These are phyloP conservation scores for Neonectria faginata DNA, from an alignment of 2,329 filamentous ascomycete species.

Conservation along the genomic window DNA sequence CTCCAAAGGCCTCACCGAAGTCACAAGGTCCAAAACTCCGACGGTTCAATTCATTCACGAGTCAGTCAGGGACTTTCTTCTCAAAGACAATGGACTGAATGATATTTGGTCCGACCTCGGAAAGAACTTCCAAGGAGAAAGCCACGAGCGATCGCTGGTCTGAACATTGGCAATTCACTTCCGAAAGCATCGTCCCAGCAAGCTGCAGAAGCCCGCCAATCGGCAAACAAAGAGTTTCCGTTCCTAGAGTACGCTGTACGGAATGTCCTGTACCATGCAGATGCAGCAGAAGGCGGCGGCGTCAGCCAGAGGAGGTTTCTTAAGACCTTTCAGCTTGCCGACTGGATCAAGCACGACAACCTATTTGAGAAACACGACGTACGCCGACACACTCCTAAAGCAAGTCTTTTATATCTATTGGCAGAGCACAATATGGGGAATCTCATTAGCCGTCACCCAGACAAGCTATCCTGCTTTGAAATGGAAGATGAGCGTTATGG, in stretches of 20 bases:
- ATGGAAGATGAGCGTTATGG: slow-evolving; percentile 16
- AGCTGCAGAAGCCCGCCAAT: not conserved
- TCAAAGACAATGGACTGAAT: slow-evolving; percentile 50
- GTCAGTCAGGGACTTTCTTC: slow-evolving; percentile 61
- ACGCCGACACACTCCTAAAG: not conserved
- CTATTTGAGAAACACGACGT: not conserved
- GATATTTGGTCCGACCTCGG: slow-evolving; percentile 34
- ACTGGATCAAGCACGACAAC: slow-evolving; percentile 6
- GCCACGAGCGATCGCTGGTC: slow-evolving; percentile 10
- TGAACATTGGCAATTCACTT: not conserved
- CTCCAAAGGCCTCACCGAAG: slow-evolving; percentile 64
- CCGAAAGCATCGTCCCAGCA: not conserved
- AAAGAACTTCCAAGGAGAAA: not conserved
- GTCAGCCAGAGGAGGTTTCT: not conserved
- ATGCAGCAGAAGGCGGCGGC: not conserved
- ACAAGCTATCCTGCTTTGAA: rapidly evolving
- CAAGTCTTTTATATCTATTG: slow-evolving; percentile 27
- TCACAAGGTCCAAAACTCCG: slow-evolving; percentile 46
- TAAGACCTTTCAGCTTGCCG: rapidly evolving
- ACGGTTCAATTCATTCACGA: slow-evolving; percentile 67
- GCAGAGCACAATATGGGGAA: slow-evolving; percentile 25
- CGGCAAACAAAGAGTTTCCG: slow-evolving; percentile 5
- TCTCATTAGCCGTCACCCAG: not conserved
- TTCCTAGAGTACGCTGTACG: slow-evolving; percentile 32
- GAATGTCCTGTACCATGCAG: slow-evolving; percentile 27